phyloP scores from a whole-genome alignment of 805 yeast genomes.

The Trichomonascus vanleenenianus region DNA sequence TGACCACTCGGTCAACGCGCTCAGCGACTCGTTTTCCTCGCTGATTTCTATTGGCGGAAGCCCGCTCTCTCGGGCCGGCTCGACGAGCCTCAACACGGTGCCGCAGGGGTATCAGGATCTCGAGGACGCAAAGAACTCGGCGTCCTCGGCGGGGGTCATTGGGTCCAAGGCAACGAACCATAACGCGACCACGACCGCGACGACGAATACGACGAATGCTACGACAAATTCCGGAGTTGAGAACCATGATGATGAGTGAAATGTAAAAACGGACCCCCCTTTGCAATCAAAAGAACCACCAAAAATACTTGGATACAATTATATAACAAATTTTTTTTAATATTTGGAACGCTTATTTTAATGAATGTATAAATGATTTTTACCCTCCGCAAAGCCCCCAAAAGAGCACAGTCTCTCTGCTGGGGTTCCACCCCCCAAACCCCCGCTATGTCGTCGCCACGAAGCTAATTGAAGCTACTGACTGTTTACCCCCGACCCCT shows the following conservation, averaged over 20 bases:
- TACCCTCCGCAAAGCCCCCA: too few relatives aligned
- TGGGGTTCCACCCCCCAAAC: too few relatives aligned
- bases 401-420: too few relatives aligned
- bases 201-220: conserved; percentile 14
- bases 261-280: neutral
- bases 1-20: conserved; percentile 1
- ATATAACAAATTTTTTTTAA: neutral
- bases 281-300: neutral
- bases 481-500: too few relatives aligned
- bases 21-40: conserved; percentile 17
- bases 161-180: conserved; percentile 16
- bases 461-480: too few relatives aligned
- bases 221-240: conserved; percentile 3
- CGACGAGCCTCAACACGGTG: conserved; percentile 2
- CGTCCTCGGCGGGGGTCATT: conserved; percentile 17
- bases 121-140: too few relatives aligned
- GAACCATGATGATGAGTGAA: conserved; percentile 5
- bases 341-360: neutral
- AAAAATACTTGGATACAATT: conserved; percentile 1
- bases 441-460: too few relatives aligned
- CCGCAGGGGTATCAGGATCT: too few relatives aligned
- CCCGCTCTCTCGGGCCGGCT: conserved; percentile 7
- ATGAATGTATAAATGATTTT: neutral
- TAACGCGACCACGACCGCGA: conserved; percentile 13
- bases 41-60: conserved; percentile 16